Percentiles rank a stretch among this genome's conserved stretches.
Evolutionary conservation across 1,139 yeast species (phyloP).

Genomic region (Eremothecium gossypii): DNA sequence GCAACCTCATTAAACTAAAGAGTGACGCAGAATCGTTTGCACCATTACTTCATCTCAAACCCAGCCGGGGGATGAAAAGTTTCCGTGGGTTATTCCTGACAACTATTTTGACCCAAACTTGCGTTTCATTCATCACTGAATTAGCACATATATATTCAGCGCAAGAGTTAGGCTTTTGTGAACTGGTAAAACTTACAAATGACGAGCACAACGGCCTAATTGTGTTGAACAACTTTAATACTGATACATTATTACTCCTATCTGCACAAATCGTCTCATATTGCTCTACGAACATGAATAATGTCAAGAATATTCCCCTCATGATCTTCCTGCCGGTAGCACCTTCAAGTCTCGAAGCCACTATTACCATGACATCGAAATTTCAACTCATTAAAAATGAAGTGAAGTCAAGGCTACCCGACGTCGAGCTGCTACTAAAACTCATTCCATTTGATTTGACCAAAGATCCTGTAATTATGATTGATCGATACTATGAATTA

Average conservation of each 20-base stretch:
- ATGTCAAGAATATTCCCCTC: slow-evolving; percentile 25
- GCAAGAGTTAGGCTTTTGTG: slow-evolving; percentile 30
- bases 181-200: slow-evolving; percentile 24
- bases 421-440: slow-evolving; percentile 40
- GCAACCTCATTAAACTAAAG: slow-evolving; percentile 24
- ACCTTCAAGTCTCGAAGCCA: slow-evolving; percentile 33
- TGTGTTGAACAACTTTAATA: slow-evolving; percentile 21
- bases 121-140: slow-evolving; percentile 22
- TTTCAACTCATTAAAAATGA: slow-evolving; percentile 40
- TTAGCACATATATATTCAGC: slow-evolving; percentile 27
- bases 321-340: slow-evolving; percentile 29
- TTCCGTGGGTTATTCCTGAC: slow-evolving; percentile 45
- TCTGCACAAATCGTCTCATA: slow-evolving; percentile 39
- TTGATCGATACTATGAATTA: slow-evolving; percentile 34
- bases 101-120: slow-evolving; percentile 24
- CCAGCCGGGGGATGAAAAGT: slow-evolving; percentile 41
- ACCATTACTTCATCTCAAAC: slow-evolving; percentile 41
- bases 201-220: slow-evolving; percentile 27
- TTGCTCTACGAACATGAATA: slow-evolving; percentile 26
- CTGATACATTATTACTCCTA: slow-evolving; percentile 35
- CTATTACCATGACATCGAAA: slow-evolving; percentile 40
- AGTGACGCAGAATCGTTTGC: slow-evolving; percentile 24
- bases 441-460: slow-evolving; percentile 48
- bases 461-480: slow-evolving; percentile 31
- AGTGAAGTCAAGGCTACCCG: slow-evolving; percentile 37